Base-by-base conservation (phyloP, 2,329 filamentous ascomycete genomes). In the Grosmannia serpens region DNA sequence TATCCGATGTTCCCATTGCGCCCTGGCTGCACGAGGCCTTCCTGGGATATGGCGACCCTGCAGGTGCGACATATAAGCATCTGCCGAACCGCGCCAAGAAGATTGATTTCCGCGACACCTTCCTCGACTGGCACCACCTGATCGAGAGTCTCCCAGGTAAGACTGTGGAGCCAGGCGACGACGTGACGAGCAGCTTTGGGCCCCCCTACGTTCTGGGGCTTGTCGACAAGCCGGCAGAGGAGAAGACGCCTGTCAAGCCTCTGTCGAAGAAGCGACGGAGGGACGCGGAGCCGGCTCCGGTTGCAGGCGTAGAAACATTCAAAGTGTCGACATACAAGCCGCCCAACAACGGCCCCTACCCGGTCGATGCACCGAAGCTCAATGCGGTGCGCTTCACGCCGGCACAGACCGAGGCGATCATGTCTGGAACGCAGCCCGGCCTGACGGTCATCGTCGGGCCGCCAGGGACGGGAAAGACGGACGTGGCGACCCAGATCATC, bases 381-480 rank as follows among this genome's bases (percentile, higher is more conserved):
- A 99, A 97, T 68, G 73, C 77, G 49, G 82, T 97, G 55, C 88
- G 90, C 33, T 99, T 97, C 68, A 99, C 94, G 5, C 84, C 92
- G 38, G 84, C 88, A 44, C 94, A 97, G 71, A 82, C 95, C 31
- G 89, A 97, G 70, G 94, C 94, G 29, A 94, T 99, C 66, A 85
- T 88, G 61, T 96, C 92, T 47, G 94, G 94, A 24, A 91, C 89
- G 8, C 95, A 99, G 67, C 92, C 94, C 41, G 94, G 95, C 24
- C 78, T 99, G 56, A 96, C 92, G 1, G 83, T 99, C 53, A 87
- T 99, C 65, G 89, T 99, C 62, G 94, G 94, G 1, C 94, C 94
- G 57, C 94, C 94, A 9, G 94, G 94, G 58, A 99, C 94, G 8
- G 94, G 95, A 62, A 99, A 99, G 76, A 99, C 94, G n/a, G 94